Conservation (phyloP, 257 asterid species). For the Jasminum sambac region DNA sequence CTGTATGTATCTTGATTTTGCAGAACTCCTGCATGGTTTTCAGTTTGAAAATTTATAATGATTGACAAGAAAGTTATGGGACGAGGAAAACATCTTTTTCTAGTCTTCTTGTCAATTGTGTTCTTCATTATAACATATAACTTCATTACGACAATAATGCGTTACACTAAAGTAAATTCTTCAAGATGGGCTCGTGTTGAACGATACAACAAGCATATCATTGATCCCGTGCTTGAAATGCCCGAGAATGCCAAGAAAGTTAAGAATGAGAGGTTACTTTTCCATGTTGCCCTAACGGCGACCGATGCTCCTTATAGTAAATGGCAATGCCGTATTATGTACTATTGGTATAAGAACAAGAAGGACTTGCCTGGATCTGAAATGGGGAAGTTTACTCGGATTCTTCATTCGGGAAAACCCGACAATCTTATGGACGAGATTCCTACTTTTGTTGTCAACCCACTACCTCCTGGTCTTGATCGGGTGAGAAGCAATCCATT, state of each 20-base stretch:
- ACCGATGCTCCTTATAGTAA: conserved; percentile 46
- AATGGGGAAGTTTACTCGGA: conserved; percentile 61
- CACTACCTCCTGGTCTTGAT: conserved; percentile 60
- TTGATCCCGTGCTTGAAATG: conserved; percentile 60
- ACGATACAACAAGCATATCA: conserved; percentile 3
- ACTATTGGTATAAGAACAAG: conserved; percentile 54
- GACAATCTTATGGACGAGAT: conserved; percentile 74
- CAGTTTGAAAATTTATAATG: conserved; percentile 10
- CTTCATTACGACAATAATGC: conserved; percentile 24
- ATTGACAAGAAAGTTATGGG: conserved; percentile 36
- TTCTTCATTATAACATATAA: conserved; percentile 44
- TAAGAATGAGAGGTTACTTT: conserved; percentile 24
- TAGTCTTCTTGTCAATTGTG: conserved; percentile 38
- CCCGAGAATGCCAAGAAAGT: conserved; percentile 32
- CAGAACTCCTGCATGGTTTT: conserved; percentile 23
- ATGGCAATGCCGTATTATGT: conserved; percentile 67
- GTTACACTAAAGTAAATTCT: conserved; percentile 18
- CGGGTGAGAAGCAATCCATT: conserved; percentile 35
- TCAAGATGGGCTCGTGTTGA: conserved; percentile 10
- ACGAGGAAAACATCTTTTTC: conserved; percentile 25
- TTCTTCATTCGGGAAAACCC: conserved; percentile 62
- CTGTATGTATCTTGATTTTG: conserved; percentile 2
- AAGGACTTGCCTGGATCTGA: conserved; percentile 55
- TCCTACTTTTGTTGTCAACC: conserved; percentile 61
- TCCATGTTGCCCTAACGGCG: conserved; percentile 56